Evolutionary conservation across 371 early-diverging fungal genomes (phyloP).

Genomic region (Enterocytospora artemiae): DNA sequence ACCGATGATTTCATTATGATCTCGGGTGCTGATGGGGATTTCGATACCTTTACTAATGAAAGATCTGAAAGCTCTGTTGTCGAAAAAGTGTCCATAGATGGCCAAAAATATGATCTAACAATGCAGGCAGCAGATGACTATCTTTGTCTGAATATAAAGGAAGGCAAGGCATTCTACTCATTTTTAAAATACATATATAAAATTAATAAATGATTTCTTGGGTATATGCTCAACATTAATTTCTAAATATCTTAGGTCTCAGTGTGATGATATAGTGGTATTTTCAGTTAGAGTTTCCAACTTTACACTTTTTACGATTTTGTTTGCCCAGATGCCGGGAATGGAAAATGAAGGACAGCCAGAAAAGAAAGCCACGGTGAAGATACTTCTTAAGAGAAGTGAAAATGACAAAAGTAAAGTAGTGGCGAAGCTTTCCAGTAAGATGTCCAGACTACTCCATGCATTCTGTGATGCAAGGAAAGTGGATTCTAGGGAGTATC

Average conservation of each 20-base stretch:
- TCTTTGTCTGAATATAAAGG: constrained; percentile 17
- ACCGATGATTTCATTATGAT: neutral
- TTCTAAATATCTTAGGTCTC: too few relatives aligned
- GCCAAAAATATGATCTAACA: constrained; percentile 5
- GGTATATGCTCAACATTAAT: too few relatives aligned
- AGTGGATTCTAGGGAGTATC: constrained; percentile 31
- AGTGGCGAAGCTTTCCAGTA: constrained; percentile 32
- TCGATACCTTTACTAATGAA: neutral
- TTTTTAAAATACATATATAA: constrained; percentile 10
- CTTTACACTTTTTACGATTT: too few relatives aligned
- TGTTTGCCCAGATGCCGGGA: too few relatives aligned
- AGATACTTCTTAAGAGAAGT: constrained; percentile 27
- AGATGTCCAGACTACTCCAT: constrained; percentile 45
- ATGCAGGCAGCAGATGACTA: constrained; percentile 13
- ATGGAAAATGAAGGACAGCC: too few relatives aligned
- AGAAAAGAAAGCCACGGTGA: constrained; percentile 4
- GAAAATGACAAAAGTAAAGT: constrained; percentile 35
- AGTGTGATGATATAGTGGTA: too few relatives aligned
- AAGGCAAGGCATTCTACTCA: constrained; percentile 22
- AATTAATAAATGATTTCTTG: constrained; percentile 9
- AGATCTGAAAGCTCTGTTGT: constrained; percentile 1
- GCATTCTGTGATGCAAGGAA: constrained; percentile 28
- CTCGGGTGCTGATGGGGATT: neutral
- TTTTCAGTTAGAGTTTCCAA: too few relatives aligned
- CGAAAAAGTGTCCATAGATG: constrained; percentile 1